Evolutionary conservation across 805 yeast species (phyloP), one percentile per base, ranked within the genome.

Genomic region (Candida piceae): DNA sequence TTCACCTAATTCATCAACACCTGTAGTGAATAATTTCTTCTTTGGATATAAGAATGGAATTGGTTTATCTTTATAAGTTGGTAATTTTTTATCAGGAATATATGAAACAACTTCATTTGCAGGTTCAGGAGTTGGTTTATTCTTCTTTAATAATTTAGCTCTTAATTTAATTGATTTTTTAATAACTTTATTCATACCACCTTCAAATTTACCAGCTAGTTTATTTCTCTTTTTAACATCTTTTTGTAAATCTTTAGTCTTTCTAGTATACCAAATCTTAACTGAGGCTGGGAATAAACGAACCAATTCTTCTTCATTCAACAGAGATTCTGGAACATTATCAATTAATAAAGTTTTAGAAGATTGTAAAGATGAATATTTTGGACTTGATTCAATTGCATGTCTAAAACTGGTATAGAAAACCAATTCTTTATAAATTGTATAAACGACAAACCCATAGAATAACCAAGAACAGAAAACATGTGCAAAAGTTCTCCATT

Each of bases 11-110:
- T 72, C 72, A 45, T 78, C 78, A 35, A 76, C 70, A 43, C 83
- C 78, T 55, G 87, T 83, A 35, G 80, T 74, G 53, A 90, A 74
- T 23, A 96, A 83, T 51, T 82, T 81, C 38, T 89, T 96, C 64
- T 89, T 89, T 62, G 84, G 63, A 41, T 96, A 95, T 49, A 81
- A 69, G 39, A 83, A 58, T 39, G 76, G 78, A 40, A 84, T 61
- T 39, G 77, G 78, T 52, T 74, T 76, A 50, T 87, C 70, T 45
- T 76, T 76, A 62, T 86, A 90, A 23, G 85, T 80, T 32, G 97
- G 97, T 49, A 90, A 74, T 67, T 87, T 88, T 62, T 83, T 81
- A 33, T 63, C 66, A 4, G 74, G 71, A 43, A 87, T 76, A 58
- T 84, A 87, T 30, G 77, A 67, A 44, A 70, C 67, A 32, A 80